Base-by-base conservation (phyloP, 768 basidiomycete species). In the Calocybe indica region DNA sequence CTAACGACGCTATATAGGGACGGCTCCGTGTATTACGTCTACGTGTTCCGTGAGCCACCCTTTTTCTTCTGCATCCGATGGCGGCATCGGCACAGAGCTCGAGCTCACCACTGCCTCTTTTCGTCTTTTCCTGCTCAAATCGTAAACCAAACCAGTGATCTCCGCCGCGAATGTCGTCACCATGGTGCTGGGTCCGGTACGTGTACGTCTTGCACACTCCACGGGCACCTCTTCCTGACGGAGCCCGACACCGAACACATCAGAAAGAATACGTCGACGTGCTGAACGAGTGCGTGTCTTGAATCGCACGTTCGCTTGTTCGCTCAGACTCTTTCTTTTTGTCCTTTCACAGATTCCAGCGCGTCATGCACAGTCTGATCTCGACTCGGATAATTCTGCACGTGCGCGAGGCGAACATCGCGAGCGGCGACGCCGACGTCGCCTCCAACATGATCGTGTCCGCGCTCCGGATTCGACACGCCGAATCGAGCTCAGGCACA, bases 1-100 rank as follows among this genome's bases (percentile, higher is more conserved):
- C 47, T 63, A 7, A 39, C 43, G 5, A 52, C 55, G 1, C 38
- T 63, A 1, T 63, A 58, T 43, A 52, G 55, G 14, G 62, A 63
- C 30, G 60, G 62, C 2, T 50, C 55, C 37, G 49, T 50, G 14
- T 61, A 58, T 42, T 63, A 58, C 29, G 13, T 63, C 5, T 55
- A 55, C 40, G 36, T 61, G 11, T 58, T 53, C 45, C 14, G 60
- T 63, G 37, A 32, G 59, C 48, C 5, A 10, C 13, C 22, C 4
- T 22, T 41, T 22, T 9, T 4, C 34, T 14, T 36, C 32, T 33
- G 1, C 10, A 4, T 9, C 11, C 40, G 22, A 22, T 22, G 22
- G 22, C 22, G 22, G 4, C 22, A 22, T 2, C 2, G 22, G 22
- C 22, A 22, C 22, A 22, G 22, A 22, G 22, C 22, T 22, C 22